Evolutionary conservation across 306 rosid species (phyloP).

Genomic region (Spatholobus suberectus): DNA sequence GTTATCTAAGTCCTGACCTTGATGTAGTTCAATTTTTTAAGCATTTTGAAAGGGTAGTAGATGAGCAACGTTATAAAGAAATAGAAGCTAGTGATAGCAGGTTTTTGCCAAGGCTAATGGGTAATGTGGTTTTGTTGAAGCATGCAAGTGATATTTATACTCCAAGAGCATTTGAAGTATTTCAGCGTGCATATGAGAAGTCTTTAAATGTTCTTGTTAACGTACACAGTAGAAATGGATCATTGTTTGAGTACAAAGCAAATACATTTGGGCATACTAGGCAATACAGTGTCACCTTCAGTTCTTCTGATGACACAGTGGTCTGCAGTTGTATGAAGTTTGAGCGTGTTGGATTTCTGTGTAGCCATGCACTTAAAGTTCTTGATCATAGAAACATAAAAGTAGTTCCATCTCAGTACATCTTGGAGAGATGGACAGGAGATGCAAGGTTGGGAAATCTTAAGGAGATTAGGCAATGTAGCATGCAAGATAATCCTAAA

Average conservation of each 20-base stretch:
- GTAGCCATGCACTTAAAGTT: conserved; percentile 74
- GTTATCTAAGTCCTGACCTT: conserved; percentile 47
- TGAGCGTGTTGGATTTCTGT: conserved; percentile 65
- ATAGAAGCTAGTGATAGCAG: conserved; percentile 60
- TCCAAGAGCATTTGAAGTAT: conserved; percentile 67
- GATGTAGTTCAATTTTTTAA: conserved; percentile 60
- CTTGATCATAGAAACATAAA: conserved; percentile 69
- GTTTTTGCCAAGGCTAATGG: conserved; percentile 63
- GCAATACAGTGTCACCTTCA: conserved; percentile 54
- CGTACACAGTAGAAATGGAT: conserved; percentile 50
- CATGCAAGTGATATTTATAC: conserved; percentile 59
- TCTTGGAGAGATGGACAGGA: conserved; percentile 69
- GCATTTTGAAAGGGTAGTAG: conserved; percentile 60
- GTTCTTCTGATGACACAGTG: conserved; percentile 56
- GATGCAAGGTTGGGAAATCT: conserved; percentile 55
- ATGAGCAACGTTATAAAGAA: conserved; percentile 65
- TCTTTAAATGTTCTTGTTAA: conserved; percentile 66
- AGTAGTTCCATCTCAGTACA: conserved; percentile 62
- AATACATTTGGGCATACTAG: conserved; percentile 59
- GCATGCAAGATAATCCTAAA: conserved; percentile 52
- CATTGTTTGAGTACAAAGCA: conserved; percentile 55
- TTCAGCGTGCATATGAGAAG: conserved; percentile 67
- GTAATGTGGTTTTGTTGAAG: conserved; percentile 63
- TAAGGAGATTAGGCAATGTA: conserved; percentile 40
- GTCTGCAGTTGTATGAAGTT: conserved; percentile 69